Conservation (phyloP, 1,139 yeast genomes). For the Suhomyces guaymorum region DNA sequence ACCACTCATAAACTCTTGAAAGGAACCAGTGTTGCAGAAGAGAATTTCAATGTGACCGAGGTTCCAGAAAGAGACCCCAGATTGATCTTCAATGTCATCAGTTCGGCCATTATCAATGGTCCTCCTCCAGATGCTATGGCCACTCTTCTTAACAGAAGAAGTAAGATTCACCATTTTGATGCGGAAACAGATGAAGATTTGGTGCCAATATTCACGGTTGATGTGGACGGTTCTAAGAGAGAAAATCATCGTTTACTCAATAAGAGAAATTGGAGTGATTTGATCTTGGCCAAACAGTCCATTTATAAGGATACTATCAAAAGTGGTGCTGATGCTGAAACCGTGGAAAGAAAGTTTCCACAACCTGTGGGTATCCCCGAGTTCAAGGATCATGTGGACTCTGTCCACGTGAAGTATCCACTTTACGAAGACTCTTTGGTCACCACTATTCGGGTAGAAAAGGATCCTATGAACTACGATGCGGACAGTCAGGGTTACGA, state of each 20-base stretch:
- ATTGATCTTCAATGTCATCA: constrained; percentile 77
- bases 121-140: constrained; percentile 95
- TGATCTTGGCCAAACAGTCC: constrained; percentile 41
- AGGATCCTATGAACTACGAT: constrained; percentile 49
- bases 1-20: constrained; percentile 28
- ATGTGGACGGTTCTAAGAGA: constrained; percentile 60
- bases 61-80: constrained; percentile 71
- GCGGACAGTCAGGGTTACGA: constrained; percentile 67
- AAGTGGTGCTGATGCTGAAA: constrained; percentile 8
- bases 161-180: constrained; percentile 68
- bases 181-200: constrained; percentile 73
- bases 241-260: constrained; percentile 65
- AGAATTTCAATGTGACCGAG: constrained; percentile 41
- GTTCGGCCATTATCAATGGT: constrained; percentile 87
- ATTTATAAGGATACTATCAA: constrained; percentile 24
- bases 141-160: constrained; percentile 59
- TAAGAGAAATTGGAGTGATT: constrained; percentile 73
- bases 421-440: constrained; percentile 59
- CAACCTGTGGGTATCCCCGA: constrained; percentile 21
- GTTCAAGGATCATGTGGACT: constrained; percentile 8
- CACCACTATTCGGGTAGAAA: constrained; percentile 73
- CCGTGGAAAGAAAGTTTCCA: constrained; percentile 30
- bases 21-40: constrained; percentile 29
- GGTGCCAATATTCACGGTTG: constrained; percentile 65
- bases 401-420: constrained; percentile 45